phyloP scores from a whole-genome alignment of 2,329 filamentous ascomycete species.

The Parastagonospora avenae region DNA sequence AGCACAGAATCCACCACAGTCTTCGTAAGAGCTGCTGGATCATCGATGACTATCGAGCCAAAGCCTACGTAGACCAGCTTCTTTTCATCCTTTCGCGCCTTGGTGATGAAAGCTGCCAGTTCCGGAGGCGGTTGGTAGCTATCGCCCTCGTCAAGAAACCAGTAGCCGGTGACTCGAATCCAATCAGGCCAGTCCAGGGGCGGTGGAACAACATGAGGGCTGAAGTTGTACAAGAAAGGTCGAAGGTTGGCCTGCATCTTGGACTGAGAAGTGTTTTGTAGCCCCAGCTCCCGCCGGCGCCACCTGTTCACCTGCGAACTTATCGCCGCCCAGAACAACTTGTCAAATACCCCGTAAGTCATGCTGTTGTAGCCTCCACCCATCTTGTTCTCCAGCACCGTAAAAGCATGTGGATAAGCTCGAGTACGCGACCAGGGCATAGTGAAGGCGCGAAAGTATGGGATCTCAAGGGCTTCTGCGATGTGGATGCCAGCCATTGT shows the following conservation, averaged over 20 bases:
- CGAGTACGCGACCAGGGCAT: slow-evolving; percentile 99
- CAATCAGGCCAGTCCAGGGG: slow-evolving; percentile 96
- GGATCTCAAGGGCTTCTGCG: slow-evolving; percentile 87
- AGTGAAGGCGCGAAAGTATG: slow-evolving; percentile 95
- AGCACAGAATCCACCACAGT: slow-evolving; percentile 91
- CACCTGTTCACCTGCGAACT: slow-evolving; percentile 90
- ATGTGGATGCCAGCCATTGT: slow-evolving; percentile 99
- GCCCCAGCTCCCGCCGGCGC: slow-evolving; percentile 78
- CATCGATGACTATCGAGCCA: slow-evolving; percentile 90
- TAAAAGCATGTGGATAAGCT: slow-evolving; percentile 95
- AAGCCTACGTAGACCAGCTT: slow-evolving; percentile 98
- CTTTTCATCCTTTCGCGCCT: slow-evolving; percentile 79
- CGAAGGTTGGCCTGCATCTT: slow-evolving; percentile 96
- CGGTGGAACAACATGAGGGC: slow-evolving; percentile 88
- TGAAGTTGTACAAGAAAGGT: slow-evolving; percentile 98
- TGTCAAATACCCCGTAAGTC: slow-evolving; percentile 95
- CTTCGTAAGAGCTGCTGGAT: slow-evolving; percentile 84
- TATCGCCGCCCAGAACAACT: slow-evolving; percentile 94
- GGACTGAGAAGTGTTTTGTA: slow-evolving; percentile 81
- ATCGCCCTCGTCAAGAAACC: slow-evolving; percentile 83
- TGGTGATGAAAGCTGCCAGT: slow-evolving; percentile 79
- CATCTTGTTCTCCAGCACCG: slow-evolving; percentile 90
- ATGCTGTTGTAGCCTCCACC: slow-evolving; percentile 94
- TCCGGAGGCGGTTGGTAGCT: slow-evolving; percentile 76
- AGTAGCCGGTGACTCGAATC: slow-evolving; percentile 97